Percentiles rank a stretch among this genome's conserved stretches.
Conservation (phyloP, 306 rosid species). For the Benincasa hispida region DNA sequence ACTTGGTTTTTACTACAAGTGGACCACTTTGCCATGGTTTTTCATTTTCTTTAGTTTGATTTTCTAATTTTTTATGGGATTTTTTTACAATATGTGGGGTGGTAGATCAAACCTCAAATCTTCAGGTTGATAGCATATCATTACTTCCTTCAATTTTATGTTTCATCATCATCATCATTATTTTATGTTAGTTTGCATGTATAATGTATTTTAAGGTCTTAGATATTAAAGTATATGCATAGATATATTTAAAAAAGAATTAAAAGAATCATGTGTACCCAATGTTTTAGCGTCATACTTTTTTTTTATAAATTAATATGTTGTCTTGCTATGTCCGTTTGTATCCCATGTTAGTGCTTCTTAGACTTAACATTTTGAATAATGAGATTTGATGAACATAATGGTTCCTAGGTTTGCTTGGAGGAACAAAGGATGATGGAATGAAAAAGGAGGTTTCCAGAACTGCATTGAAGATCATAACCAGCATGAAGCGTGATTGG, state of each 20-base stretch:
- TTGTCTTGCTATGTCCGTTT: background rate
- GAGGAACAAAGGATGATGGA: constrained; percentile 10
- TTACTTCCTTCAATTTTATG: background rate
- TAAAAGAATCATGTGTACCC: background rate
- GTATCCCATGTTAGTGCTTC: background rate
- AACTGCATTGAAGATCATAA: constrained; percentile 58
- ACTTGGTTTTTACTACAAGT: background rate
- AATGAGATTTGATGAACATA: background rate
- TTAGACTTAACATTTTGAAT: background rate
- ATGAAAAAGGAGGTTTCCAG: constrained; percentile 39
- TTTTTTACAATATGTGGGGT: no score
- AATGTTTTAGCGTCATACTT: background rate
- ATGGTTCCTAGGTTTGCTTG: constrained; percentile 19
- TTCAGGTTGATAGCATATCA: background rate
- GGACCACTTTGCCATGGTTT: background rate
- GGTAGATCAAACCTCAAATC: no score
- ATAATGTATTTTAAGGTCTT: background rate
- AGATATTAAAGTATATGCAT: background rate
- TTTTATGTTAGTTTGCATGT: background rate
- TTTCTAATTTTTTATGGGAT: no score
- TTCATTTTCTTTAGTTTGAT: background rate
- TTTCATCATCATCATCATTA: background rate
- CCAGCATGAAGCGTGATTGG: constrained; percentile 91
- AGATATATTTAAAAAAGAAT: background rate
- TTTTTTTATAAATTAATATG: background rate